A percentile compares a stretch with the other conserved stretches of the same genome.
Evolutionary conservation across 23 red algal species (phyloP).

Genomic region (Gracilaria domingensis): DNA sequence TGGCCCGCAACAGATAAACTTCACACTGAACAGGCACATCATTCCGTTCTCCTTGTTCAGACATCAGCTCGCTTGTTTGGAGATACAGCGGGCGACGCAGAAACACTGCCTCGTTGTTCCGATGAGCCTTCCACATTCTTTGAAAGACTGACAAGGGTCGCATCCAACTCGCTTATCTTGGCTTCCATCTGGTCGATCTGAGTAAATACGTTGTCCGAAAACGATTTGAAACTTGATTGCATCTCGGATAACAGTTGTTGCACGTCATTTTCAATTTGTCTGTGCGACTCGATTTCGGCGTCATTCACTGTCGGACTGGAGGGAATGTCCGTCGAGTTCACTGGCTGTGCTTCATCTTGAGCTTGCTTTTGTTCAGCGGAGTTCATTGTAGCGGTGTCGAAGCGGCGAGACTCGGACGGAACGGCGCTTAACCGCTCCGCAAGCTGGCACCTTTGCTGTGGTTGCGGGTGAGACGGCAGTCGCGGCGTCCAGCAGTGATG

Average conservation of each 20-base stretch:
- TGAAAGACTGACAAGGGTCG: not conserved
- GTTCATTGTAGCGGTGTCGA: not conserved
- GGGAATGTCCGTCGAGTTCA: not conserved
- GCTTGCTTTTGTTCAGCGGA: not conserved
- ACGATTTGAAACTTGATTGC: slow-evolving; percentile 57
- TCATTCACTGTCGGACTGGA: slow-evolving; percentile 20
- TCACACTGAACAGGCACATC: slow-evolving; percentile 21
- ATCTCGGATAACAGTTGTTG: slow-evolving; percentile 56
- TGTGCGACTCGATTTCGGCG: slow-evolving; percentile 25
- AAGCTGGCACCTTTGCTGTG: not conserved
- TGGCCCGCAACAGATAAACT: slow-evolving; percentile 7
- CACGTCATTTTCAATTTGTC: slow-evolving; percentile 48
- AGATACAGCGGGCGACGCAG: not conserved
- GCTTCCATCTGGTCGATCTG: slow-evolving; percentile 45
- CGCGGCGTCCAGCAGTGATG: not conserved
- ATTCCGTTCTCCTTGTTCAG: not conserved
- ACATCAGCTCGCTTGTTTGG: not conserved
- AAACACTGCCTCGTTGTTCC: not conserved
- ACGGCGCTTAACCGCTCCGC: slow-evolving; percentile 2
- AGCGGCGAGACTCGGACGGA: not conserved
- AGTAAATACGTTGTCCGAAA: slow-evolving; percentile 59
- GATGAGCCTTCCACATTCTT: not conserved
- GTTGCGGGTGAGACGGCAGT: not conserved
- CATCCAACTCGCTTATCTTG: slow-evolving; percentile 31
- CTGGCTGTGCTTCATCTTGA: not conserved